A percentile compares a stretch with the other conserved stretches of the same genome.
These are phyloP conservation scores for Guadua angustifolia DNA, from an alignment of 176 grass and related monocot species.

Conservation along the genomic window DNA sequence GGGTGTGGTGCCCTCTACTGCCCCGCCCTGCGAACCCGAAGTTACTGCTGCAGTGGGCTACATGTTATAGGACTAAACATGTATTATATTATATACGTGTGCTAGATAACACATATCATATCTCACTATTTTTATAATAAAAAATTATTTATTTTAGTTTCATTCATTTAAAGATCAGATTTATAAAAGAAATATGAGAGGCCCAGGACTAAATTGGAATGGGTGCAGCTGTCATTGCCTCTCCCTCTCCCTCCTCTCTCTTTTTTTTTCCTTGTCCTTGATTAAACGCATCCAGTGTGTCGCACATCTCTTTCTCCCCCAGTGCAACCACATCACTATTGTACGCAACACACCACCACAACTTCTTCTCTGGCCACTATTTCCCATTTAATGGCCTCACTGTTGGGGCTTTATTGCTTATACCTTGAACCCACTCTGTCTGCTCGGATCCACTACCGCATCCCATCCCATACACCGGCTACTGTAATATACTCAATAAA, in stretches of 20 bases:
- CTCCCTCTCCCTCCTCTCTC: neutral
- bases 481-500: no score
- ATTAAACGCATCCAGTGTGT: constrained; percentile 35
- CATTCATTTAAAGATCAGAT: no score
- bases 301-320: neutral
- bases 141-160: no score
- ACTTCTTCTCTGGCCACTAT: constrained; percentile 67
- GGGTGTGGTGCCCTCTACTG: neutral
- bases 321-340: constrained; percentile 68
- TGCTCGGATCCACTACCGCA: constrained; percentile 53
- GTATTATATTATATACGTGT: no score
- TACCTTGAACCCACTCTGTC: constrained; percentile 88
- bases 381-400: constrained; percentile 68
- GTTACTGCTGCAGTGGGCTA: no score
- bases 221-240: neutral
- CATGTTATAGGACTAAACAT: no score
- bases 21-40: no score
- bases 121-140: no score
- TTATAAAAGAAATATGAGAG: no score
- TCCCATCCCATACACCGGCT: neutral
- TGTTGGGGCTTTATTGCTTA: constrained; percentile 63
- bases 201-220: neutral
- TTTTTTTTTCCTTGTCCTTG: neutral
- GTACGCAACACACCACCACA: constrained; percentile 49
- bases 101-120: no score